phyloP scores from a whole-genome alignment of 495 filamentous ascomycete genomes.

The Neurospora intermedia region DNA sequence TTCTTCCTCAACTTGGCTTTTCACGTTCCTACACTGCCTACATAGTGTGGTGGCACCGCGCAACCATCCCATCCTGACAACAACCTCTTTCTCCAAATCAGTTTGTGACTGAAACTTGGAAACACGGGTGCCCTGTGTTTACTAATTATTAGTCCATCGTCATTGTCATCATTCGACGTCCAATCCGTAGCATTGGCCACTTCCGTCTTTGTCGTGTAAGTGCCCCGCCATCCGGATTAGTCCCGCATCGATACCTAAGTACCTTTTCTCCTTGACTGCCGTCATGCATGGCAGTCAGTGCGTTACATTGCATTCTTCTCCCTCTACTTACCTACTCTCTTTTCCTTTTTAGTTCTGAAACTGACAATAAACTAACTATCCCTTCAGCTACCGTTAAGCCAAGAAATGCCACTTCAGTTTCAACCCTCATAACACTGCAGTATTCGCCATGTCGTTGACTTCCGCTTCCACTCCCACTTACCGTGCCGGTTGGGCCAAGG shows the following conservation, averaged over 20 bases:
- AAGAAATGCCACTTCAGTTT: not conserved
- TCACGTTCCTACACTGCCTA: not conserved
- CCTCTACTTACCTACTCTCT: not conserved
- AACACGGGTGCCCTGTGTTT: not conserved
- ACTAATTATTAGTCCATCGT: not conserved
- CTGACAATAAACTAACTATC: not conserved
- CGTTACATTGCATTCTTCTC: too few relatives aligned
- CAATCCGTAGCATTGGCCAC: not conserved
- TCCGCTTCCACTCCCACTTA: conserved; percentile 18
- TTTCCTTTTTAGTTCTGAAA: not conserved
- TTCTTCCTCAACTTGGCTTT: not conserved
- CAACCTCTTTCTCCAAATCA: not conserved
- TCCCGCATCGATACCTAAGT: not conserved
- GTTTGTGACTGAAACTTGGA: not conserved
- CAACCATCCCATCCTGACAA: not conserved
- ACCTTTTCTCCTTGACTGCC: not conserved
- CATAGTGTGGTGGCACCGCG: not conserved
- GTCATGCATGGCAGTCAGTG: not conserved
- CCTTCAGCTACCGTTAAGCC: not conserved
- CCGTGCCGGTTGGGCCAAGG: conserved; percentile 18
- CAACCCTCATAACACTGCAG: not conserved
- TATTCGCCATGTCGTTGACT: conserved; percentile 27
- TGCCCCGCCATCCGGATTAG: not conserved
- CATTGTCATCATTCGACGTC: not conserved
- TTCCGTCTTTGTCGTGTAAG: not conserved